These are phyloP conservation scores for Starmerella geochares DNA, from an alignment of 805 yeast genomes.

Conservation along the genomic window DNA sequence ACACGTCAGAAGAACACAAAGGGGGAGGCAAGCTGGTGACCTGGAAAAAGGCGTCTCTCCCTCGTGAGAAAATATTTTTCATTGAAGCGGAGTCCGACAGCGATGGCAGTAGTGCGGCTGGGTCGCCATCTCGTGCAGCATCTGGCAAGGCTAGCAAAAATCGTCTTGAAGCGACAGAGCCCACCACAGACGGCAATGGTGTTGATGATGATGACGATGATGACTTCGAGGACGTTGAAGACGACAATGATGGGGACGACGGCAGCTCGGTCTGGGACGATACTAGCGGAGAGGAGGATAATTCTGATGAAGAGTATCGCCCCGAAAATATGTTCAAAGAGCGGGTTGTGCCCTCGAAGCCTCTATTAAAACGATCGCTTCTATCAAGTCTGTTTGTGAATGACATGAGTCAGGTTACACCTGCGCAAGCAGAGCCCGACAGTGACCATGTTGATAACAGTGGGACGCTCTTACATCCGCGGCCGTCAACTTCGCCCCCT, in stretches of 20 bases:
- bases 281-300: slow-evolving; percentile 11
- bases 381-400: slow-evolving; percentile 34
- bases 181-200: too few relatives aligned
- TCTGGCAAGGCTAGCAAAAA: slow-evolving; percentile 2
- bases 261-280: slow-evolving; percentile 24
- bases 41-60: slow-evolving; percentile 16
- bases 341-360: slow-evolving; percentile 28
- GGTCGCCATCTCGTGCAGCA: slow-evolving; percentile 16
- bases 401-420: slow-evolving; percentile 12
- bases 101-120: slow-evolving; percentile 17
- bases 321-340: slow-evolving; percentile 30
- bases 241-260: slow-evolving; percentile 14
- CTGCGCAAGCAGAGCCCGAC: not conserved
- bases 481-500: not conserved
- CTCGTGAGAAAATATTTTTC: slow-evolving; percentile 33
- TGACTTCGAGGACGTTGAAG: not conserved
- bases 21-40: not conserved
- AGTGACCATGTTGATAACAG: not conserved
- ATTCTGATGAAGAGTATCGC: slow-evolving; percentile 20
- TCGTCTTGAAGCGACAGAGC: slow-evolving; percentile 10
- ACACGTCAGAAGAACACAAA: not conserved
- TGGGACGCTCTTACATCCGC: not conserved
- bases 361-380: slow-evolving; percentile 31
- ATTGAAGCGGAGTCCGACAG: slow-evolving; percentile 34
- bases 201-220: not conserved